Evolutionary conservation across 2,329 filamentous ascomycete genomes (phyloP).

Genomic region (Reticulascus tulasneorum): DNA sequence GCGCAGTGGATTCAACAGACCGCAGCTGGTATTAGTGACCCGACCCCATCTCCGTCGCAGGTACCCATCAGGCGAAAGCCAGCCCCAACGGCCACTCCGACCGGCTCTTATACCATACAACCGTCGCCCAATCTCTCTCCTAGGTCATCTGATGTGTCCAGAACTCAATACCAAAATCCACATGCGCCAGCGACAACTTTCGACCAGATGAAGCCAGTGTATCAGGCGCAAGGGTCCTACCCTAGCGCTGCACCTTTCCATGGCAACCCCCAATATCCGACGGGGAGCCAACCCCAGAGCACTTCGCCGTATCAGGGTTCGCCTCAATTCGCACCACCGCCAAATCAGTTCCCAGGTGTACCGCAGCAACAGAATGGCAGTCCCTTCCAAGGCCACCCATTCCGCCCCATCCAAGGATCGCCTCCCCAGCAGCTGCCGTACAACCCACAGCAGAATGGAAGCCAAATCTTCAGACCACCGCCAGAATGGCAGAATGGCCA

Average conservation of each 20-base stretch:
- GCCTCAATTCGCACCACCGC: no score
- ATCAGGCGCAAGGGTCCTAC: constrained; percentile 8
- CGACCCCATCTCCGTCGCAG: constrained; percentile 7
- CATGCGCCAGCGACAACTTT: constrained; percentile 1
- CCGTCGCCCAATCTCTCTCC: constrained; percentile 4
- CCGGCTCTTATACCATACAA: constrained; percentile 7
- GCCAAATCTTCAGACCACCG: constrained; percentile 7
- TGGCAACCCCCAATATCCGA: no score
- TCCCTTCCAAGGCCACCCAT: no score
- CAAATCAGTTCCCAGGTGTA: no score
- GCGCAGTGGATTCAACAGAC: constrained; percentile 4
- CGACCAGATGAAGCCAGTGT: constrained; percentile 5
- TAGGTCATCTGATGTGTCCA: constrained; percentile 2
- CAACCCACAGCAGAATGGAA: constrained; percentile 3
- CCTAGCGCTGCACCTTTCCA: constrained; percentile 7
- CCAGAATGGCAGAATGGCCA: constrained; percentile 10
- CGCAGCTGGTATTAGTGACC: constrained; percentile 1
- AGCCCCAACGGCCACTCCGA: constrained; percentile 2
- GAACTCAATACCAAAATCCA: constrained; percentile 2
- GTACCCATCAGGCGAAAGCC: constrained; percentile 10
- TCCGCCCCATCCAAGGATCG: no score
- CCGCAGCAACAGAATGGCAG: no score
- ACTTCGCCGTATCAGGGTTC: no score
- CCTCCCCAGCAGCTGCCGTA: constrained; percentile 4
- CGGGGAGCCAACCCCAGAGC: neutral